Base-by-base conservation (phyloP, 495 filamentous ascomycete genomes). In the Hamigera avellanea region DNA sequence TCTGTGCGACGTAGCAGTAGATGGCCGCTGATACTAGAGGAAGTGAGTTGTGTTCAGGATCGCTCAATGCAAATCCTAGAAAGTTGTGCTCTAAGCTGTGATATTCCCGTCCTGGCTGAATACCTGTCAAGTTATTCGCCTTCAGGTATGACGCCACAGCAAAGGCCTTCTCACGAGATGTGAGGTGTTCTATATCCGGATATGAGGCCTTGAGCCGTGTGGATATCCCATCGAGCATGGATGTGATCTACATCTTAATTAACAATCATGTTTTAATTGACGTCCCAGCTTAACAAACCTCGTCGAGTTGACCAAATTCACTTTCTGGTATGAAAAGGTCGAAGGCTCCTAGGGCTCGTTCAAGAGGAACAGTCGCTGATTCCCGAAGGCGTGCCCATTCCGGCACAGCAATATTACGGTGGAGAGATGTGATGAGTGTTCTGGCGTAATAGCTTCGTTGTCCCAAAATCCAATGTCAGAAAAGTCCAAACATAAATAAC, bases 301-400 rank as follows among this genome's bases (percentile, higher is more conserved):
- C 80, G 32, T 83, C 70, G 17, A 89, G 51, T 49, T 87, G 84
- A 13, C 79, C 76, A 28, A 75, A 68, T 10, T 71, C 67, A 31
- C 77, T 78, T 39, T 78, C 72, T 8, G 86, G 62, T 25, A 91
- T 73, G 50, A 95, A 95, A 51, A 95, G 70, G 48, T 96, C 91
- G 48, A 88, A 94, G 14, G 78, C 77, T 10, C 75, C 81, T 17
- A 95, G 59, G 5, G 80, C 84, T 31, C 70, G 67, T 52, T 93
- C 88, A 26, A 94, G 68, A 15, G 75, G 51, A 9, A 80, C 59
- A 26, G 62, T 47, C 40, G 73, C 64, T 6, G 63, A 64, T 16
- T 61, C 61, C 21, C 44, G 59, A 8, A 82, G 53, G 36, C 66
- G 72, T 32, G 61, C 57, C 89, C 86, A 95, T 51, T 83, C 71